Evolutionary conservation across 768 basidiomycete genomes (phyloP).

Genomic region (Serendipita sp.): DNA sequence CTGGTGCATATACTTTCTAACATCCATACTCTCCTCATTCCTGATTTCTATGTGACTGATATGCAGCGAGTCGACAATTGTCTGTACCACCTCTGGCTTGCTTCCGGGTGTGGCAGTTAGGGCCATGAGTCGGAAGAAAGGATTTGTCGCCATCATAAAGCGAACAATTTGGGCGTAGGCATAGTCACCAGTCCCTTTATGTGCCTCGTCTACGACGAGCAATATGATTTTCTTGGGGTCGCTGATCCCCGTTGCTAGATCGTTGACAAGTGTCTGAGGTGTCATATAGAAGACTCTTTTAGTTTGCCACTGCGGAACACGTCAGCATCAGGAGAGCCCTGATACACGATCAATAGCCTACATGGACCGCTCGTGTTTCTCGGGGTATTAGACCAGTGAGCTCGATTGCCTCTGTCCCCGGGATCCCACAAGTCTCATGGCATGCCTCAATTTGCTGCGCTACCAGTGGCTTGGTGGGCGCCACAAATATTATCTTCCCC

Average conservation of each 20-base stretch:
- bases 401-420: conserved; percentile 68
- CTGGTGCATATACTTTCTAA: conserved; percentile 69
- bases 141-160: conserved; percentile 85
- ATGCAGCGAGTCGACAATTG: conserved; percentile 80
- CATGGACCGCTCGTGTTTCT: conserved; percentile 38
- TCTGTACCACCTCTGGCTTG: conserved; percentile 73
- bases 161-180: conserved; percentile 82
- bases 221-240: conserved; percentile 70
- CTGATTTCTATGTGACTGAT: conserved; percentile 91
- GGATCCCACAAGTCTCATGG: conserved; percentile 85
- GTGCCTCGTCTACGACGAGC: conserved; percentile 88
- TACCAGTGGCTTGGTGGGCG: conserved; percentile 91
- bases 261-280: conserved; percentile 85
- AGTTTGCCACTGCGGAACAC: conserved; percentile 43
- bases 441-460: conserved; percentile 90
- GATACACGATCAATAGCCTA: conserved; percentile 22
- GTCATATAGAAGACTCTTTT: conserved; percentile 92
- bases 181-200: conserved; percentile 84
- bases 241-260: conserved; percentile 53
- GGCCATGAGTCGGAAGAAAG: conserved; percentile 80
- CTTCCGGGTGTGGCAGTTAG: conserved; percentile 90
- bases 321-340: conserved; percentile 8
- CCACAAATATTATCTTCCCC: conserved; percentile 86
- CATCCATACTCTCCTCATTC: conserved; percentile 76
- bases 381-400: conserved; percentile 61